phyloP scores from a whole-genome alignment of 2,329 filamentous ascomycete species.

The Xylaria sp. region DNA sequence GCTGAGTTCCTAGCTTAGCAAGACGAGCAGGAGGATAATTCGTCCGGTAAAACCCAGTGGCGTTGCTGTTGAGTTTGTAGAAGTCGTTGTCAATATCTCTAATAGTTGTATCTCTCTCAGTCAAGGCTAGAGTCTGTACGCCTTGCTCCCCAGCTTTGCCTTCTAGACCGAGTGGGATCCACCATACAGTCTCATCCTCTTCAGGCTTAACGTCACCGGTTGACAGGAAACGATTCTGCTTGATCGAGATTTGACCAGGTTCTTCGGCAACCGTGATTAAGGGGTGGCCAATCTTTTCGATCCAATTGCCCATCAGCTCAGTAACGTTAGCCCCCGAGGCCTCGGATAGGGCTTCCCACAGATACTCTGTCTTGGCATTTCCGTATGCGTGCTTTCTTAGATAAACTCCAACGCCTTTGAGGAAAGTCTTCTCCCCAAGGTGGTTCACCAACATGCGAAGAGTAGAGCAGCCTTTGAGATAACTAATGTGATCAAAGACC shows the following conservation, averaged over 20 bases:
- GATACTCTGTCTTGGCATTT: conserved; percentile 89
- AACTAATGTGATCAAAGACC: conserved; percentile 97
- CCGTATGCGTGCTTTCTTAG: conserved; percentile 88
- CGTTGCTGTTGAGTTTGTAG: conserved; percentile 93
- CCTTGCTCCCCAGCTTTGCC: conserved; percentile 74
- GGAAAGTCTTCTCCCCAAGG: conserved; percentile 86
- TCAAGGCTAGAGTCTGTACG: conserved; percentile 74
- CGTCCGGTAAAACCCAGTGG: conserved; percentile 89
- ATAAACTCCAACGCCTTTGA: conserved; percentile 90
- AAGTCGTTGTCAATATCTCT: conserved; percentile 79
- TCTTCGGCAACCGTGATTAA: conserved; percentile 88
- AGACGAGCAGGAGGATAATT: conserved; percentile 91
- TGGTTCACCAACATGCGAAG: conserved; percentile 96
- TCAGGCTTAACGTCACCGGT: conserved; percentile 91
- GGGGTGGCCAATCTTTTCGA: conserved; percentile 93
- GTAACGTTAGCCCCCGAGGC: conserved; percentile 89
- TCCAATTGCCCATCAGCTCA: conserved; percentile 92
- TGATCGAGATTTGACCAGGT: conserved; percentile 81
- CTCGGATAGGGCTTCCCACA: conserved; percentile 89
- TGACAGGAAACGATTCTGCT: conserved; percentile 89
- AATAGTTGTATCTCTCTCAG: conserved; percentile 80
- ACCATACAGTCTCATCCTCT: conserved; percentile 94
- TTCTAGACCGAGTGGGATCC: conserved; percentile 89
- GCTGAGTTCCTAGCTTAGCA: conserved; percentile 80
- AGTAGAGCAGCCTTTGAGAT: conserved; percentile 94